These are phyloP conservation scores for Colletotrichum sp. DNA, from an alignment of 2,329 filamentous ascomycete genomes.

Conservation along the genomic window DNA sequence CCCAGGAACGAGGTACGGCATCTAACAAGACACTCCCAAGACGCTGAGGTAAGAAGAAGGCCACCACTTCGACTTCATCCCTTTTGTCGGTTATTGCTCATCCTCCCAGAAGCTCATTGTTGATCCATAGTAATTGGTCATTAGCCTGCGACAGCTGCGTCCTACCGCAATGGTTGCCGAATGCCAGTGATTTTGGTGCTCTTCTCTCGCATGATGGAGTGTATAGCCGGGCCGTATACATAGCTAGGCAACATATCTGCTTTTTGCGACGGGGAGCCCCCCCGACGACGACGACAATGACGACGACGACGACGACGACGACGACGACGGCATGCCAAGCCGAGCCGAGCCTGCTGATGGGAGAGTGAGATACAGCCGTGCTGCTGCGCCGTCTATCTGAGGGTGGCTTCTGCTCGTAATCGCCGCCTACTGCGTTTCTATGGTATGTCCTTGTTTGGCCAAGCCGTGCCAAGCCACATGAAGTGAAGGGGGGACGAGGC, in stretches of 20 bases:
- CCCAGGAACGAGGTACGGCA: neutral
- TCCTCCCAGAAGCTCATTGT: too few relatives aligned
- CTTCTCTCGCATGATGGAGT: neutral
- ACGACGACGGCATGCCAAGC: neutral
- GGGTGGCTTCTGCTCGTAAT: neutral
- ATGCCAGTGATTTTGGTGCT: neutral
- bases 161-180: neutral
- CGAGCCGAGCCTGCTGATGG: too few relatives aligned
- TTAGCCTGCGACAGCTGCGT: neutral
- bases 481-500: neutral
- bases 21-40: neutral
- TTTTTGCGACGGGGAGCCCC: neutral
- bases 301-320: neutral
- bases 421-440: neutral
- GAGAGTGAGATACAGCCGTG: neutral
- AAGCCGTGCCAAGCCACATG: neutral
- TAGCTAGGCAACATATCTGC: neutral
- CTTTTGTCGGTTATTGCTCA: neutral
- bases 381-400: neutral
- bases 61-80: neutral
- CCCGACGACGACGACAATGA: neutral
- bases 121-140: too few relatives aligned
- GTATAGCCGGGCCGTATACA: too few relatives aligned
- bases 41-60: neutral
- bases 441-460: neutral